phyloP scores from a whole-genome alignment of 768 basidiomycete genomes.

The Leucocoprinus birnbaumii region DNA sequence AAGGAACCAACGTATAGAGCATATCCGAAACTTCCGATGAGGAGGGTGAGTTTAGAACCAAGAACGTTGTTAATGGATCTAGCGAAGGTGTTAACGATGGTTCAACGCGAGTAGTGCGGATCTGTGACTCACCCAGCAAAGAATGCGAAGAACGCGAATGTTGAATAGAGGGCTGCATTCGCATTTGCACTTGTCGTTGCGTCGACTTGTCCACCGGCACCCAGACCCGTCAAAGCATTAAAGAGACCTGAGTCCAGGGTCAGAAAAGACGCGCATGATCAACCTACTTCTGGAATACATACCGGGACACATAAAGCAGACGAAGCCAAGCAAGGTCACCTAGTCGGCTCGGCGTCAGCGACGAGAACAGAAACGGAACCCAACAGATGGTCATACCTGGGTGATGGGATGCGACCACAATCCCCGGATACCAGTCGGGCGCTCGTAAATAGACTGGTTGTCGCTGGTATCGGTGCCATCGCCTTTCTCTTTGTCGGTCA shows the following conservation, averaged over 20 bases:
- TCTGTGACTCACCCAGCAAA: constrained; percentile 53
- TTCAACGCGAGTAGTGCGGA: neutral
- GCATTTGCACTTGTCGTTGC: constrained; percentile 65
- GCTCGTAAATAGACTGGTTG: constrained; percentile 34
- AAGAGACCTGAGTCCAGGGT: constrained; percentile 55
- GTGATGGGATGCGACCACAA: constrained; percentile 57
- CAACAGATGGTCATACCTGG: constrained; percentile 28
- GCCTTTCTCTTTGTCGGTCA: constrained; percentile 7
- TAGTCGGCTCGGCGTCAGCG: neutral
- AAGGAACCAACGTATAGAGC: constrained; percentile 72
- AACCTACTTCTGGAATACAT: neutral
- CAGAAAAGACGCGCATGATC: no score
- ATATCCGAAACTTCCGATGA: constrained; percentile 75
- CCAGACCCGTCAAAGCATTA: constrained; percentile 78
- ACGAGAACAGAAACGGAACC: neutral
- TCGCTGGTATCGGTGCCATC: constrained; percentile 21
- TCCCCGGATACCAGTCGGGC: constrained; percentile 49
- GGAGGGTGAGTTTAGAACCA: constrained; percentile 71
- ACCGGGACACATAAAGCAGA: constrained; percentile 45
- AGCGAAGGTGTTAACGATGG: neutral
- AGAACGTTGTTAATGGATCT: constrained; percentile 81
- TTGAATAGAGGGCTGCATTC: constrained; percentile 63
- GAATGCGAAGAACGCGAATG: constrained; percentile 42
- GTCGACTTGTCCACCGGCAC: constrained; percentile 75
- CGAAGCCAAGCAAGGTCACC: constrained; percentile 62